Evolutionary conservation across 352 stramenopile genomes (phyloP).

Genomic region (Thalassiosira hispida): DNA sequence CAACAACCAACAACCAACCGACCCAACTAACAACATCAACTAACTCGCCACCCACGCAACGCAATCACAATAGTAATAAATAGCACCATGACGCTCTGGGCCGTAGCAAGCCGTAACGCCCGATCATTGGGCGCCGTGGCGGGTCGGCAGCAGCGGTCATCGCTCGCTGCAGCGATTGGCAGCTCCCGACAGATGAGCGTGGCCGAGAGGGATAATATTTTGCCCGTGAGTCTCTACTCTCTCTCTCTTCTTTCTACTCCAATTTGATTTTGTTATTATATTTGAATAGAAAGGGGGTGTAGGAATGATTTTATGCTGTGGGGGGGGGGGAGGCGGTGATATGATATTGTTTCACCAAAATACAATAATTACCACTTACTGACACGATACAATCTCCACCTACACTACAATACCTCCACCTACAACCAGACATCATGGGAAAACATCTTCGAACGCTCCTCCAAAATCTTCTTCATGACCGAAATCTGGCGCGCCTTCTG

Average conservation of each 20-base stretch:
- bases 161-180: conserved; percentile 15
- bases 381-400: no score
- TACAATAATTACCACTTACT: no score
- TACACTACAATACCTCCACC: neutral
- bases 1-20: no score
- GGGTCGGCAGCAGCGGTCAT: conserved; percentile 21
- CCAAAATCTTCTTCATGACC: conserved; percentile 91
- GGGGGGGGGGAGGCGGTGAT: neutral
- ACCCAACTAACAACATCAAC: no score
- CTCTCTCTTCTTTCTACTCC: conserved; percentile 2
- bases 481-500: conserved; percentile 90
- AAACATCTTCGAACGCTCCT: conserved; percentile 82
- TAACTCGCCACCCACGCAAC: no score
- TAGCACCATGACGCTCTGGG: conserved; percentile 37
- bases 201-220: conserved; percentile 78
- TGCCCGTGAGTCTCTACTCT: conserved; percentile 70
- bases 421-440: conserved; percentile 76
- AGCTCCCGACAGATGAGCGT: conserved; percentile 44
- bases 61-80: no score
- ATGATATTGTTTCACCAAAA: no score
- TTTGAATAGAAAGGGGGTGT: neutral
- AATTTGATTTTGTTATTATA: conserved; percentile 15
- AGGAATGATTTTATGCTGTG: neutral
- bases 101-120: conserved; percentile 23
- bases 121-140: neutral